Conservation (phyloP, 208 protist species). For the Naegleria gruberi region DNA sequence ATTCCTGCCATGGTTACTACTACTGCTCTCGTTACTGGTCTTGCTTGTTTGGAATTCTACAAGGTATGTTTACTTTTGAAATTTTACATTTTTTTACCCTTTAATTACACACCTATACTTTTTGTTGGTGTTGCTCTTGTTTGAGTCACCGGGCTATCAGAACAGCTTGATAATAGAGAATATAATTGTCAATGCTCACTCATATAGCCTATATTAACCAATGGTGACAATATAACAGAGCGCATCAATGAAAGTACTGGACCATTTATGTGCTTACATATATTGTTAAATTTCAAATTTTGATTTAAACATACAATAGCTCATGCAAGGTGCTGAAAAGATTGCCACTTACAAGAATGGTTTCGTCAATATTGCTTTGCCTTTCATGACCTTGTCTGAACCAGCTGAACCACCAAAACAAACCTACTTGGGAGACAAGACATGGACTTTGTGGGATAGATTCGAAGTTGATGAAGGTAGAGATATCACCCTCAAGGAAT, state of each 20-base stretch:
- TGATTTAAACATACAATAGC: slow-evolving; percentile 1
- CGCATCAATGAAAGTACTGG: background rate
- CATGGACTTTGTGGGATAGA: slow-evolving; percentile 91
- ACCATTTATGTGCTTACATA: background rate
- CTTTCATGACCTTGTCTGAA: slow-evolving; percentile 89
- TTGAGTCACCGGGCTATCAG: background rate
- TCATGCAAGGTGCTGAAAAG: slow-evolving; percentile 31
- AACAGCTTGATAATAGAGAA: background rate
- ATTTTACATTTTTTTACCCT: background rate
- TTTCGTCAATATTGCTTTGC: slow-evolving; percentile 95
- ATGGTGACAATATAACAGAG: background rate
- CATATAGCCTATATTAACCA: background rate
- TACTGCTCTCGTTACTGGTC: slow-evolving; percentile 94
- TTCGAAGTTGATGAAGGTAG: slow-evolving; percentile 84
- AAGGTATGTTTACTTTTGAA: slow-evolving; percentile 65
- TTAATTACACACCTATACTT: background rate
- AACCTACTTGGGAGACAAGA: slow-evolving; percentile 50
- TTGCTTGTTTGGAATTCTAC: slow-evolving; percentile 91
- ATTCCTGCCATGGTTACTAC: slow-evolving; percentile 99
- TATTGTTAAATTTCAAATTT: background rate
- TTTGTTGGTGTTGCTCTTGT: background rate
- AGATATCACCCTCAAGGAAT: slow-evolving; percentile 81
- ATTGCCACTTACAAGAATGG: slow-evolving; percentile 75
- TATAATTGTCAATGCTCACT: background rate
- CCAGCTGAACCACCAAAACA: slow-evolving; percentile 62